Evolutionary conservation across 345 rosid genomes (phyloP).

Genomic region (Lagerstroemia speciosa): DNA sequence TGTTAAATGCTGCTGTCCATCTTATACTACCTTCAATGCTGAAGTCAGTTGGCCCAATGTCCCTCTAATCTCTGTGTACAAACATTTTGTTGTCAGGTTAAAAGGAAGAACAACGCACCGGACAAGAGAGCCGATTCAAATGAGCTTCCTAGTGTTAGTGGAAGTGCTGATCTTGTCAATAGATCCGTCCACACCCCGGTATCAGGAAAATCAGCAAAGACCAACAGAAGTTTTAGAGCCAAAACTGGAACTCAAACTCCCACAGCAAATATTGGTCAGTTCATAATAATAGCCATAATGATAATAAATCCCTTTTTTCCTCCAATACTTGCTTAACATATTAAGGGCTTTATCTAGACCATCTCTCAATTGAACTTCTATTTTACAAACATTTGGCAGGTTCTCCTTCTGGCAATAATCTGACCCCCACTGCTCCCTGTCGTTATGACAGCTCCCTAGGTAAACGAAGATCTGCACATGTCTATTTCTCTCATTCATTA

Average conservation of each 20-base stretch:
- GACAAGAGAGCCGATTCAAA: constrained; percentile 44
- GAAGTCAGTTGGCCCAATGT: neutral
- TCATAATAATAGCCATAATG: neutral
- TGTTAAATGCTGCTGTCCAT: neutral
- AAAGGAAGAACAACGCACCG: constrained; percentile 57
- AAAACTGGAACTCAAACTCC: constrained; percentile 49
- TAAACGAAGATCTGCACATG: constrained; percentile 18
- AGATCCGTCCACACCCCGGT: constrained; percentile 64
- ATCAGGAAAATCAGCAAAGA: constrained; percentile 66
- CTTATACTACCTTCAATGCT: neutral
- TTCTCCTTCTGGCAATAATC: constrained; percentile 68
- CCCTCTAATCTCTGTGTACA: neutral
- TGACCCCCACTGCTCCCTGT: constrained; percentile 56
- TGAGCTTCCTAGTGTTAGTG: constrained; percentile 41
- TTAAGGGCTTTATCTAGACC: neutral
- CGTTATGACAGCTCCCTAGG: constrained; percentile 98
- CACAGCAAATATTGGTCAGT: constrained; percentile 58
- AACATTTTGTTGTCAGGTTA: constrained; percentile 23
- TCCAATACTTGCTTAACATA: neutral
- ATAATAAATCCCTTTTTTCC: neutral
- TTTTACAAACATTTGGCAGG: constrained; percentile 40
- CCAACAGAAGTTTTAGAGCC: constrained; percentile 52
- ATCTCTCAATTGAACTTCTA: neutral
- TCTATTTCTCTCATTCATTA: neutral
- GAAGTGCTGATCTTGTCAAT: constrained; percentile 32